These are phyloP conservation scores for Podosphaera xanthii DNA, from an alignment of 2,329 filamentous ascomycete species.

Conservation along the genomic window DNA sequence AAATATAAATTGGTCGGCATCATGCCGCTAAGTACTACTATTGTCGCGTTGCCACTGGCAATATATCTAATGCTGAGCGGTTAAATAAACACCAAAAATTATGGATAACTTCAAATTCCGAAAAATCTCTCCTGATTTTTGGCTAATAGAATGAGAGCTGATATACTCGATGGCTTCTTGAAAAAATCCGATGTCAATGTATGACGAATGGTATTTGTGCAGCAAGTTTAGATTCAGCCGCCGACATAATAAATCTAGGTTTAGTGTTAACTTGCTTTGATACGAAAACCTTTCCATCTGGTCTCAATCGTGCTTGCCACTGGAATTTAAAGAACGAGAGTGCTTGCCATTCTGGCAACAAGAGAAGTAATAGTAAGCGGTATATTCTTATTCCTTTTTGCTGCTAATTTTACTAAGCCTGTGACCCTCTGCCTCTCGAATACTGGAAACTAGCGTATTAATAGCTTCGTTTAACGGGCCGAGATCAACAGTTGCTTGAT, in stretches of 20 bases:
- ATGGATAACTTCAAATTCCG: neutral
- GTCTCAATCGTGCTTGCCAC: neutral
- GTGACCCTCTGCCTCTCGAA: neutral
- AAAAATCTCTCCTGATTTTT: neutral
- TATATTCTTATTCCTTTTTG: neutral
- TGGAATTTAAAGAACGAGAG: too few species aligned
- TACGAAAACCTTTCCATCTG: neutral
- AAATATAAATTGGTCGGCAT: too few species aligned
- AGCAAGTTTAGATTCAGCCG: neutral
- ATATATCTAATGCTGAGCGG: neutral
- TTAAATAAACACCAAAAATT: neutral
- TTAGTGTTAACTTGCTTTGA: neutral
- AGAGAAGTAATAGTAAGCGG: neutral
- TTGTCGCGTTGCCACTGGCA: neutral
- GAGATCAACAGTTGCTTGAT: neutral
- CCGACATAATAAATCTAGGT: neutral
- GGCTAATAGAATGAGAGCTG: too few species aligned
- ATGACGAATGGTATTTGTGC: neutral
- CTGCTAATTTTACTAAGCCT: neutral
- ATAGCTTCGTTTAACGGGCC: neutral
- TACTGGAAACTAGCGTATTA: neutral
- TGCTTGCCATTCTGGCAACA: neutral
- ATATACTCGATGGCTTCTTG: neutral
- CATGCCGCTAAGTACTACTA: too few species aligned
- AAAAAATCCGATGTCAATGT: neutral